phyloP scores from a whole-genome alignment of 345 rosid species.

The Isatis tinctoria region DNA sequence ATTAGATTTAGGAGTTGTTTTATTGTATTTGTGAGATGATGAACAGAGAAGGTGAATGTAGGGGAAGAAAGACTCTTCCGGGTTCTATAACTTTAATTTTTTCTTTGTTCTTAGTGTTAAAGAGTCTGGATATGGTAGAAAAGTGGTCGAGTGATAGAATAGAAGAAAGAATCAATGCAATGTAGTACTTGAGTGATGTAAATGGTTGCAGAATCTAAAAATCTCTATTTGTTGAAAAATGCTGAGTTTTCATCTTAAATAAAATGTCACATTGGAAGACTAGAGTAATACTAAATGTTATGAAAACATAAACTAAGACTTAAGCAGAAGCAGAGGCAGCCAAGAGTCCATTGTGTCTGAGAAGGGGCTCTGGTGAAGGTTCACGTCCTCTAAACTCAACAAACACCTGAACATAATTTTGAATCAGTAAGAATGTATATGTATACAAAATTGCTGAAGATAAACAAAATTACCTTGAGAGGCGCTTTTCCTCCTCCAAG shows the following conservation, averaged over 20 bases:
- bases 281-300: background rate
- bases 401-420: slow-evolving; percentile 51
- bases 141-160: background rate
- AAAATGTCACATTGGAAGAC: background rate
- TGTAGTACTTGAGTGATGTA: slow-evolving; percentile 12
- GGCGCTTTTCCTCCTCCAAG: slow-evolving; percentile 95
- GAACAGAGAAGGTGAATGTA: background rate
- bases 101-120: background rate
- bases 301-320: background rate
- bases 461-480: slow-evolving; percentile 42
- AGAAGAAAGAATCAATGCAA: background rate
- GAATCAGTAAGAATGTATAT: background rate
- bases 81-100: background rate
- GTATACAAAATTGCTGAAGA: background rate
- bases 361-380: slow-evolving; percentile 85
- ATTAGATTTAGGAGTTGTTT: slow-evolving; percentile 13
- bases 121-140: slow-evolving; percentile 6
- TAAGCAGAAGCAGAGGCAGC: slow-evolving; percentile 40
- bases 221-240: slow-evolving; percentile 12
- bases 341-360: slow-evolving; percentile 78
- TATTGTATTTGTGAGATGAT: slow-evolving; percentile 10
- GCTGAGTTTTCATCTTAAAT: background rate
- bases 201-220: slow-evolving; percentile 1
- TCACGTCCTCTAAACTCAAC: slow-evolving; percentile 86
- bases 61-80: too few relatives aligned